A percentile compares a stretch with the other conserved stretches of the same genome.
These are phyloP conservation scores for Sordariomycetes sp. DNA, from an alignment of 2,329 filamentous ascomycete species.

Conservation along the genomic window DNA sequence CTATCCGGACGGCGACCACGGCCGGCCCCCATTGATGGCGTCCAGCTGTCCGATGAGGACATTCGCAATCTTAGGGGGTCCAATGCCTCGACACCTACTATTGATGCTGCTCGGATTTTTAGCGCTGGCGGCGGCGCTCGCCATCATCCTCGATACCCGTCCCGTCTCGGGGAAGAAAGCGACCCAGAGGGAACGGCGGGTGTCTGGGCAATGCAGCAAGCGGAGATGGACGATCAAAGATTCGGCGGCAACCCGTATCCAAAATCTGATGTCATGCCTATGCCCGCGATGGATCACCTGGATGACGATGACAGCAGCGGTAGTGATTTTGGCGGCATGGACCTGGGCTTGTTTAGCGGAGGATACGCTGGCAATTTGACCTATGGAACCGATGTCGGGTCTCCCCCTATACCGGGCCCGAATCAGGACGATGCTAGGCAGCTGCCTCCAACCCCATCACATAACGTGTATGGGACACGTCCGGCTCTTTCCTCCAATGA, in stretches of 20 bases:
- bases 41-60: conserved; percentile 29
- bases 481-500: neutral
- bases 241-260: conserved; percentile 16
- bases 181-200: conserved; percentile 82
- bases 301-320: conserved; percentile 49
- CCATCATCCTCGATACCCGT: neutral
- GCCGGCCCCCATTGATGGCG: conserved; percentile 29
- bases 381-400: conserved; percentile 34
- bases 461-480: conserved; percentile 7
- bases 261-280: neutral
- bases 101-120: neutral
- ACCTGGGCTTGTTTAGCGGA: conserved; percentile 62
- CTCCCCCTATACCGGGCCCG: conserved; percentile 21
- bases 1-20: conserved; percentile 23
- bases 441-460: conserved; percentile 30
- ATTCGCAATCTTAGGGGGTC: conserved; percentile 32
- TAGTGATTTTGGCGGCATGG: conserved; percentile 58
- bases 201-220: conserved; percentile 69
- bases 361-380: conserved; percentile 44
- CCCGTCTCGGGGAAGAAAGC: conserved; percentile 52
- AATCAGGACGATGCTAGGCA: conserved; percentile 31
- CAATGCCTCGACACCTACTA: conserved; percentile 34
- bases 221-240: conserved; percentile 61
- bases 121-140: conserved; percentile 15
- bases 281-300: conserved; percentile 28